Base-by-base conservation (phyloP, 768 basidiomycete species). In the Tylopilus subfusipes region DNA sequence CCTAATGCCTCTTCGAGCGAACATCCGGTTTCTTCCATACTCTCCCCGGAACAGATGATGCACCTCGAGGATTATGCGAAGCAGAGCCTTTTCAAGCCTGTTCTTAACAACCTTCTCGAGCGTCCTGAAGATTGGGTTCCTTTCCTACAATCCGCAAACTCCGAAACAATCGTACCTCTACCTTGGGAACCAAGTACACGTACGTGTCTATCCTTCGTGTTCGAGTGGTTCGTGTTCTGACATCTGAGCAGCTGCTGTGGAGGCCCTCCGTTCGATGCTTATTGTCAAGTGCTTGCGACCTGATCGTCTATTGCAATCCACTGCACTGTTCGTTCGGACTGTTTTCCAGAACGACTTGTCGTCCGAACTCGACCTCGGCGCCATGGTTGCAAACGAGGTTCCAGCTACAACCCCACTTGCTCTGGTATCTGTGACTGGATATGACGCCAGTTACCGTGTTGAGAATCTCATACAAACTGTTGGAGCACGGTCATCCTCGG, bases 401-500 rank as follows among this genome's bases (percentile, higher is more conserved):
- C 78, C 82, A 4, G 80, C 93, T 3, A 78, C 82, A 4, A 92
- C 92, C 0, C 95, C 97, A 2, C 75, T 98, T 24, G 90, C 93
- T 4, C 76, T 99, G 46, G 83, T 94, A 29, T 98, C 96, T 7
- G 93, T 99, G 4, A 85, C 92, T 3, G 97, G 97, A 16, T 96
- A 97, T 65, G 97, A 99, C 68, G 97, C 97, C n/a, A 96, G 94
- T 70, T 98, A 95, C 70, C 84, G 90, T 46, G 91, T 97, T 36
- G 94, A 97, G 63, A 86, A 86, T 60, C 80, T 96, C 40, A 84
- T 94, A 59, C 84, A 87, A 67, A 85, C 84, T 48, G 84, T 84
- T 12, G 84, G 85, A 16, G 78, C 83, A 27, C 83, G 88, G 24
- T 94, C 93, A 53, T 78, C 87, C 2, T 91, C 93, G 2, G 92